Conservation (phyloP, 78 protist species). For the Tieghemostelium lacteum region DNA sequence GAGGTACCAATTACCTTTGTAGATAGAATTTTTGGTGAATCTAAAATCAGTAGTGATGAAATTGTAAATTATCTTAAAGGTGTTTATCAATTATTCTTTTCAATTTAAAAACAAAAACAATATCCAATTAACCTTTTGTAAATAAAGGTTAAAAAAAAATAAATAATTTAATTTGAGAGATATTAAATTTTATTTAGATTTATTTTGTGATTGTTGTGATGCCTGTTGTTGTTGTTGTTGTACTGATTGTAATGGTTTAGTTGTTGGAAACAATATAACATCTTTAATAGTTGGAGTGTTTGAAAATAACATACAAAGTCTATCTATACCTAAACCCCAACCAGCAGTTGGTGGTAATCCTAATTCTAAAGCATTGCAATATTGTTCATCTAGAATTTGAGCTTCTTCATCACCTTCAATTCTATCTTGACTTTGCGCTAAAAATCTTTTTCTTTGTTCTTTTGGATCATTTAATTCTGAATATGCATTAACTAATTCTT, state of each 20-base stretch:
- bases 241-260: slow-evolving; percentile 89
- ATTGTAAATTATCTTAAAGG: slow-evolving; percentile 83
- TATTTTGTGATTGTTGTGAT: background rate
- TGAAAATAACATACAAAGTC: slow-evolving; percentile 98
- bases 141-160: background rate
- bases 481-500: slow-evolving; percentile 99
- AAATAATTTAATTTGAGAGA: background rate
- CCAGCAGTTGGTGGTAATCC: slow-evolving; percentile 99
- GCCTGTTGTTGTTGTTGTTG: background rate
- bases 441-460: slow-evolving; percentile 98
- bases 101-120: slow-evolving; percentile 26
- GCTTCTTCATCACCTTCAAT: slow-evolving; percentile 97
- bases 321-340: slow-evolving; percentile 99
- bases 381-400: slow-evolving; percentile 94
- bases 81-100: slow-evolving; percentile 63
- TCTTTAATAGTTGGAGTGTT: slow-evolving; percentile 97
- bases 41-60: slow-evolving; percentile 87
- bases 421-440: slow-evolving; percentile 90
- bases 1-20: slow-evolving; percentile 96
- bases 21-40: slow-evolving; percentile 93
- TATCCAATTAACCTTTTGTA: too few species aligned
- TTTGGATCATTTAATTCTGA: slow-evolving; percentile 99
- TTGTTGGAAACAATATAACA: slow-evolving; percentile 99
- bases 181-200: background rate
- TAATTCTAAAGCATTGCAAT: slow-evolving; percentile 95